phyloP scores from a whole-genome alignment of 176 grass and related monocot genomes.

The Alopecurus myosuroides region DNA sequence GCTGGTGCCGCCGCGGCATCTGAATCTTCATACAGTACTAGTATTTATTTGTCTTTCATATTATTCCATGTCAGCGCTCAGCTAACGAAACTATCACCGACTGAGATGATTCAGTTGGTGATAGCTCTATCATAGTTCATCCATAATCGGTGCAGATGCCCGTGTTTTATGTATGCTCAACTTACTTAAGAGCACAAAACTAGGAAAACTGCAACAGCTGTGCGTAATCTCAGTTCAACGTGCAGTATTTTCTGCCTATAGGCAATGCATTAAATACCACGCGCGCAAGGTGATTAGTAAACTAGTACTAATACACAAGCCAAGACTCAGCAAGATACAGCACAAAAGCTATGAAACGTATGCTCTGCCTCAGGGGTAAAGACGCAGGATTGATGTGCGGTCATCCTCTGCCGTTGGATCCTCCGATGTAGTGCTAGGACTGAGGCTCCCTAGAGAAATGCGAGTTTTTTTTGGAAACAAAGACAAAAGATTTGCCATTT shows the following conservation, averaged over 20 bases:
- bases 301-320: background rate
- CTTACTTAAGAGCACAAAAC: background rate
- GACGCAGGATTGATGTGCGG: background rate
- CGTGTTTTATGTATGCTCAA: background rate
- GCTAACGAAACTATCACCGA: background rate
- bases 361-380: background rate
- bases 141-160: background rate
- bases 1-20: background rate
- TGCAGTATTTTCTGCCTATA: background rate
- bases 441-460: background rate
- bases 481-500: no score
- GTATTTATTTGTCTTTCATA: background rate
- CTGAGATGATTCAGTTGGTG: background rate
- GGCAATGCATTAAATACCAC: slow-evolving; percentile 5
- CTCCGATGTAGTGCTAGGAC: background rate
- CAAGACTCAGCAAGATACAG: background rate
- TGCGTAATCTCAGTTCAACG: background rate
- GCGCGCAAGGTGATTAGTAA: background rate
- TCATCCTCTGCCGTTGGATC: background rate
- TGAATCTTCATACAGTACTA: no score
- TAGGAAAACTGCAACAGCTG: background rate
- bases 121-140: background rate
- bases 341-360: background rate
- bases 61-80: background rate
- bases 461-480: no score